Conservation (phyloP, 768 basidiomycete genomes). For the Russula foetens region DNA sequence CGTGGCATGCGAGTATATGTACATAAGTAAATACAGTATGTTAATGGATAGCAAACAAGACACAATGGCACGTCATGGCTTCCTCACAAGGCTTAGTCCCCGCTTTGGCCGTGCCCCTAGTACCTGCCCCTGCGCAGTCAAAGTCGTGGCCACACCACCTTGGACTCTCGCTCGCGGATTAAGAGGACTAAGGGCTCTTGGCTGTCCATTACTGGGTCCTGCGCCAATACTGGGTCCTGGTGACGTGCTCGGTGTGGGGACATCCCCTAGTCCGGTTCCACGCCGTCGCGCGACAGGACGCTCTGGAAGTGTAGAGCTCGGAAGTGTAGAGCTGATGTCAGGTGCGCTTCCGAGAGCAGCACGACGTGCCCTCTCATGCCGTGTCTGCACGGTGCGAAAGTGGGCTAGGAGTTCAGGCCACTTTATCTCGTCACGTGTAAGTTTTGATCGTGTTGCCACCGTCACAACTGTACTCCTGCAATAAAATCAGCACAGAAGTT, state of each 20-base stretch:
- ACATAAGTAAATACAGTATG: neutral
- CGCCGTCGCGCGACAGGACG: slow-evolving; percentile 52
- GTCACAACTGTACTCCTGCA: slow-evolving; percentile 22
- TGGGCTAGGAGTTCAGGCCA: slow-evolving; percentile 93
- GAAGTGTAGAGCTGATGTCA: slow-evolving; percentile 43
- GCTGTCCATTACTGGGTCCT: slow-evolving; percentile 3
- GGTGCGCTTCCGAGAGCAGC: slow-evolving; percentile 50
- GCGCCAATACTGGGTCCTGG: neutral
- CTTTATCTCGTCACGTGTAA: slow-evolving; percentile 84
- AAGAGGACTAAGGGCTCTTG: slow-evolving; percentile 17
- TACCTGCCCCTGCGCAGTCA: slow-evolving; percentile 19
- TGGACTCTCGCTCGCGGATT: slow-evolving; percentile 21
- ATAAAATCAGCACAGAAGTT: neutral
- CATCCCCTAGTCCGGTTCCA: slow-evolving; percentile 46
- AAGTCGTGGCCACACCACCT: slow-evolving; percentile 16
- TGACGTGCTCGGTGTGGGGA: neutral
- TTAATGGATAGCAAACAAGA: neutral
- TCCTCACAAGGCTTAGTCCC: slow-evolving; percentile 15
- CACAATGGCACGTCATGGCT: slow-evolving; percentile 1
- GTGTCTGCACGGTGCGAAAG: slow-evolving; percentile 82
- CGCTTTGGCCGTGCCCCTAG: slow-evolving; percentile 16
- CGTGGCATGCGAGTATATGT: neutral
- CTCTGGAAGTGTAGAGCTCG: slow-evolving; percentile 27
- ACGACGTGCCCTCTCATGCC: slow-evolving; percentile 87
- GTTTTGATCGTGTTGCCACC: slow-evolving; percentile 60